A percentile compares a stretch with the other conserved stretches of the same genome.
Evolutionary conservation across 805 yeast species (phyloP).

Genomic region (Debaryomyces prosopidis): DNA sequence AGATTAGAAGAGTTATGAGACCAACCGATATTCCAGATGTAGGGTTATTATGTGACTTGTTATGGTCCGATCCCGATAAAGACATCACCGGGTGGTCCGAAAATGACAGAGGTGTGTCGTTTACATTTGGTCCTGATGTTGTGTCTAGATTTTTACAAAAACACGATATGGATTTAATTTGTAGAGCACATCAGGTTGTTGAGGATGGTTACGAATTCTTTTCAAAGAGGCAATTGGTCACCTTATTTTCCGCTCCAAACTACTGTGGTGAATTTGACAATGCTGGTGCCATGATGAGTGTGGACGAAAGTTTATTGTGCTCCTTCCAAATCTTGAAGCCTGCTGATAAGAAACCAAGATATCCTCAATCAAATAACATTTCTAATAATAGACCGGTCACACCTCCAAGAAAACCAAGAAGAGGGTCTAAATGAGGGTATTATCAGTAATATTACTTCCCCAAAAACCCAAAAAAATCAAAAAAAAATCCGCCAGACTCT

Average conservation of each 20-base stretch:
- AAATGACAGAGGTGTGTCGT: conserved; percentile 98
- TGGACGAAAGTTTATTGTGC: conserved; percentile 92
- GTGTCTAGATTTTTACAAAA: conserved; percentile 94
- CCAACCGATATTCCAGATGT: conserved; percentile 99
- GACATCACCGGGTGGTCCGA: conserved; percentile 99
- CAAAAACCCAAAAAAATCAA: conserved; percentile 7
- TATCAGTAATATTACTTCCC: background rate
- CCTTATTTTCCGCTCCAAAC: conserved; percentile 95
- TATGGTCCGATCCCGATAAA: conserved; percentile 99
- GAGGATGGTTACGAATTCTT: conserved; percentile 99
- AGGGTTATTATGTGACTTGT: conserved; percentile 90
- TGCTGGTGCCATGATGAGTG: conserved; percentile 99
- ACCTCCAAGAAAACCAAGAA: conserved; percentile 60
- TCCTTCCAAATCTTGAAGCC: conserved; percentile 97
- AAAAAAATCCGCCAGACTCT: background rate
- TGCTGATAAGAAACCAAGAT: conserved; percentile 90
- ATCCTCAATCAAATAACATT: conserved; percentile 41
- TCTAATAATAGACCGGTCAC: conserved; percentile 53
- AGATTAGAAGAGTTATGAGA: conserved; percentile 97
- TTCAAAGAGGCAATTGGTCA: conserved; percentile 92
- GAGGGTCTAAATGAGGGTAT: conserved; percentile 43
- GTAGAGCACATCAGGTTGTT: conserved; percentile 98
- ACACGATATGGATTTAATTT: conserved; percentile 96
- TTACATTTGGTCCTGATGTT: conserved; percentile 99
- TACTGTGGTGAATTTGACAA: conserved; percentile 99